Conservation (phyloP, 352 stramenopile genomes). For the Pythium graminicola region DNA sequence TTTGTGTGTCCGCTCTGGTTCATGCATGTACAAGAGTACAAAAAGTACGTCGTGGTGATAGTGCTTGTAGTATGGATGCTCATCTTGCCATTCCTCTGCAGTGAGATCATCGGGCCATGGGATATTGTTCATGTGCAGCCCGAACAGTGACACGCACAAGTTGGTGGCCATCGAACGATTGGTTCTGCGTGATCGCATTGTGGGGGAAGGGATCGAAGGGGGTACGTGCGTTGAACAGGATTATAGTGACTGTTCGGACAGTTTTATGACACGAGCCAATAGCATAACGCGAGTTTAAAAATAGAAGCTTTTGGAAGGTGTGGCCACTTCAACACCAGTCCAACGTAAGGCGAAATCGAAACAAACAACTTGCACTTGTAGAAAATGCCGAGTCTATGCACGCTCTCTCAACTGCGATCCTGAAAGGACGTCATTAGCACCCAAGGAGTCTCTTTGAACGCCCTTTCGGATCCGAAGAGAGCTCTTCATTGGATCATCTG, state of each 20-base stretch:
- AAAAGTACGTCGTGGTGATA: constrained; percentile 61
- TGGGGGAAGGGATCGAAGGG: background rate
- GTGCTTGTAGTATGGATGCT: background rate
- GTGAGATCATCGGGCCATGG: constrained; percentile 87
- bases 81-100: constrained; percentile 21
- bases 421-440: background rate
- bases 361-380: too few species aligned
- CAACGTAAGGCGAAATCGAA: too few species aligned
- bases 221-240: constrained; percentile 14
- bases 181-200: too few species aligned
- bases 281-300: too few species aligned
- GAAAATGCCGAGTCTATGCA: too few species aligned
- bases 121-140: constrained; percentile 75
- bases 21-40: constrained; percentile 88
- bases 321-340: too few species aligned
- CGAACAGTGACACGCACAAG: constrained; percentile 12
- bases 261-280: too few species aligned
- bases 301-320: too few species aligned
- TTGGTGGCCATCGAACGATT: background rate
- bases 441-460: too few species aligned
- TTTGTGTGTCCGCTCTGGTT: constrained; percentile 87
- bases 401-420: background rate
- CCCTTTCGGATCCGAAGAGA: background rate
- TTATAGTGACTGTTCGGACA: constrained; percentile 3
- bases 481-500: constrained; percentile 1